A percentile compares a stretch with the other conserved stretches of the same genome.
Evolutionary conservation across 176 grass and related monocot genomes (phyloP).

Genomic region (Areca catechu): DNA sequence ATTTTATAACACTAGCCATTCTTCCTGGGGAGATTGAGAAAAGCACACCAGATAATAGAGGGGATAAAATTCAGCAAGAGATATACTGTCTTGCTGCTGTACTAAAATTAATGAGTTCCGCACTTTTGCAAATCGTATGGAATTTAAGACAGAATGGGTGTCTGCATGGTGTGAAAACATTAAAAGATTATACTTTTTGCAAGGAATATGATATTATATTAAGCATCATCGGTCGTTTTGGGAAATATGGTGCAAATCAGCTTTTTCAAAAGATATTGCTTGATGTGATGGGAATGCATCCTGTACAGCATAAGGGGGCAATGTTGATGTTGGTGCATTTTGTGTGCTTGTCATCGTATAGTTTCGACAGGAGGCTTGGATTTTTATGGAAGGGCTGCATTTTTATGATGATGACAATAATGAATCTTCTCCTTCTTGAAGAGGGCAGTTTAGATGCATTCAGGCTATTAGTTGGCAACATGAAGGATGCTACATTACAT

Average conservation of each 20-base stretch:
- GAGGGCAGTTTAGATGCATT: constrained; percentile 17
- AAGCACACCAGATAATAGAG: constrained; percentile 1
- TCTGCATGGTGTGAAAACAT: not conserved
- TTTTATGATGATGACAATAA: constrained; percentile 52
- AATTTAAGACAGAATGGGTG: constrained; percentile 3
- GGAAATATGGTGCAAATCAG: constrained; percentile 16
- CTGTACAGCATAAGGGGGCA: constrained; percentile 5
- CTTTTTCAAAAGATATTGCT: constrained; percentile 23
- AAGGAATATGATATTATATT: too few relatives aligned
- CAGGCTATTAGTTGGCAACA: constrained; percentile 8
- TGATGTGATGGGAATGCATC: constrained; percentile 8
- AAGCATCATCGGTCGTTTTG: too few relatives aligned
- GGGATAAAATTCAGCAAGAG: constrained; percentile 19
- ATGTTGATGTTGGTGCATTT: constrained; percentile 48
- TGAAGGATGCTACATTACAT: constrained; percentile 7
- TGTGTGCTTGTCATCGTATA: constrained; percentile 28
- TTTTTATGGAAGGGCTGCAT: constrained; percentile 51
- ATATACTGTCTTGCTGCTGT: constrained; percentile 36
- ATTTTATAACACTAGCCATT: constrained; percentile 19
- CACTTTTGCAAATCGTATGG: constrained; percentile 20
- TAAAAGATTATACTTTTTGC: too few relatives aligned
- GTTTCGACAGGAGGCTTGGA: constrained; percentile 32
- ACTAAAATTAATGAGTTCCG: constrained; percentile 27
- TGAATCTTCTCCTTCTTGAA: constrained; percentile 47
- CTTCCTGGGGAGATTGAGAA: constrained; percentile 7